Evolutionary conservation across 2,329 filamentous ascomycete species (phyloP).

Genomic region (Lachnellula occidentalis): DNA sequence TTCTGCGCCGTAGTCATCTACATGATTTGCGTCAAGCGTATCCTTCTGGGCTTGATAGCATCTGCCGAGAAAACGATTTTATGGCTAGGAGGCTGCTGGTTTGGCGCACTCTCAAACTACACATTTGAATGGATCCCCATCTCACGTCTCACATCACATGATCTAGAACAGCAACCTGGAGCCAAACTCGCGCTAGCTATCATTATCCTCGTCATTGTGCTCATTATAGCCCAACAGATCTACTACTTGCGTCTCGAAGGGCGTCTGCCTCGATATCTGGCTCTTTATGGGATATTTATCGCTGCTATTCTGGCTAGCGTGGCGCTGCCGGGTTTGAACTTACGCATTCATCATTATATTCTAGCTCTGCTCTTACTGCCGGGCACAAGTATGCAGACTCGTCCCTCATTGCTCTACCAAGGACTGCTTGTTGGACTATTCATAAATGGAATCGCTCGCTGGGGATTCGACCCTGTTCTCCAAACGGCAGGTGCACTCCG

Average conservation of each 20-base stretch:
- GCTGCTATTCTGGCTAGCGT: too few relatives aligned
- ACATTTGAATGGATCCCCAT: constrained; percentile 94
- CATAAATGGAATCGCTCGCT: constrained; percentile 86
- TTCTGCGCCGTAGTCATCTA: constrained; percentile 87
- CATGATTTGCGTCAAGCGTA: constrained; percentile 68
- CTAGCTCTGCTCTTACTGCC: constrained; percentile 80
- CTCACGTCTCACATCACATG: constrained; percentile 81
- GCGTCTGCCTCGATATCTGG: too few relatives aligned
- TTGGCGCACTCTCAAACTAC: constrained; percentile 91
- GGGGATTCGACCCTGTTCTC: constrained; percentile 88
- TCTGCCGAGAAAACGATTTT: constrained; percentile 86
- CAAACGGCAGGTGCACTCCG: constrained; percentile 56
- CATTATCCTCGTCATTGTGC: constrained; percentile 31
- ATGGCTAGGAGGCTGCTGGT: constrained; percentile 85
- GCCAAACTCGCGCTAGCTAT: constrained; percentile 66
- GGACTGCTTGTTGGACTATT: constrained; percentile 86
- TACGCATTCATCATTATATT: constrained; percentile 94
- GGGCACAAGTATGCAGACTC: constrained; percentile 82
- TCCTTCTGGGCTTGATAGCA: constrained; percentile 65
- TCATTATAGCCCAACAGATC: too few relatives aligned
- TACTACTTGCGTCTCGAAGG: too few relatives aligned
- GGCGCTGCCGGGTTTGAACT: constrained; percentile 45
- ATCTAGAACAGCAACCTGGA: constrained; percentile 82
- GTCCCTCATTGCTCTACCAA: constrained; percentile 79
- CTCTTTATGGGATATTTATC: too few relatives aligned